These are phyloP conservation scores for Talaromyces ruber DNA, from an alignment of 495 filamentous ascomycete genomes.

Conservation along the genomic window DNA sequence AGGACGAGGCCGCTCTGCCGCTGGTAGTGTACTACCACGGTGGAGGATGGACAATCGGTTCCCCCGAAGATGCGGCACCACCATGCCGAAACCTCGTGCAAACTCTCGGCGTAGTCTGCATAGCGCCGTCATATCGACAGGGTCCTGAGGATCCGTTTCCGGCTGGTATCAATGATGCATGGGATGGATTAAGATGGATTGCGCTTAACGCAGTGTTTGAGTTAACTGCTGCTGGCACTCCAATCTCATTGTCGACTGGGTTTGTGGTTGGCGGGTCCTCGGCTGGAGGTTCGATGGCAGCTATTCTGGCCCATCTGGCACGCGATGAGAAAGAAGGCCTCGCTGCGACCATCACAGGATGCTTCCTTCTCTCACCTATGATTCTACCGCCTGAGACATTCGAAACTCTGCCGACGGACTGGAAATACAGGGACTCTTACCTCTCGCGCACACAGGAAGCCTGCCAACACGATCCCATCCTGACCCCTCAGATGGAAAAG, in stretches of 20 bases:
- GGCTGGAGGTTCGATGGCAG: conserved; percentile 38
- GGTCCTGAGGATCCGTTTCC: conserved; percentile 43
- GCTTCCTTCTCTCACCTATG: conserved; percentile 17
- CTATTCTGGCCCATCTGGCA: conserved; percentile 28
- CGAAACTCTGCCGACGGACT: conserved; percentile 12
- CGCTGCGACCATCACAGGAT: conserved; percentile 34
- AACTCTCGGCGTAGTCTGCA: conserved; percentile 18
- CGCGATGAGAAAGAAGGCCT: conserved; percentile 26
- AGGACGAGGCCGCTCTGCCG: background rate
- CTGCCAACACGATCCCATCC: conserved; percentile 18
- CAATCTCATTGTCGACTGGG: conserved; percentile 27
- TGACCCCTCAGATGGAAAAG: conserved; percentile 4
- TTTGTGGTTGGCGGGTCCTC: conserved; percentile 43
- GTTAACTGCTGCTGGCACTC: conserved; percentile 4
- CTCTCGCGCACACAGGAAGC: conserved; percentile 26
- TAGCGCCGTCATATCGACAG: conserved; percentile 32
- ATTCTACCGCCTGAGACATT: conserved; percentile 9
- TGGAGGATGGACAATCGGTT: conserved; percentile 34
- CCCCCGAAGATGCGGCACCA: conserved; percentile 16
- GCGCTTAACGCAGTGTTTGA: conserved; percentile 27
- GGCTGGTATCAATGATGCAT: conserved; percentile 33
- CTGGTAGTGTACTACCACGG: conserved; percentile 20
- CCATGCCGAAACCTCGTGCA: conserved; percentile 20
- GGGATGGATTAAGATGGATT: conserved; percentile 43
- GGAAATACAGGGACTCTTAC: conserved; percentile 20